Evolutionary conservation across 129 eudicot species (phyloP), one percentile per base, ranked within the genome.

Genomic region (Flaveria bidentis): DNA sequence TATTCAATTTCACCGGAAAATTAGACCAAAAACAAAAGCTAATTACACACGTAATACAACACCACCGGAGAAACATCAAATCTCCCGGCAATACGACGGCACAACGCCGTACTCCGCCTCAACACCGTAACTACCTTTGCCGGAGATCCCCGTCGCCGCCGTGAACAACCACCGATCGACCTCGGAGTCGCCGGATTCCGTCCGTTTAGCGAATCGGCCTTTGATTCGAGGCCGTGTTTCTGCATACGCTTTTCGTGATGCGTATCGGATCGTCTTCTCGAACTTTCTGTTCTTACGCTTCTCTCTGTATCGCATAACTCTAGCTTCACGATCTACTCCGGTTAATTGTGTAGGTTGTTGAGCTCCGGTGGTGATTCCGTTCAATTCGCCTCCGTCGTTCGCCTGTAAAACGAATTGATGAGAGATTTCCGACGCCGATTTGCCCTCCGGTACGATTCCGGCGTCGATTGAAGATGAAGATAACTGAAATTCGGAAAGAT

Each of bases 231-330:
- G 98, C 82, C 96, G 77, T 16, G 90, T 89, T 44, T 92, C 98
- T 0, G 98, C 98, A 14, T 92, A 92, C 0, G 98, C 98, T 69
- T 92, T 92, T 33, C 98, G 62, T 7, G 98, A 92, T 8, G 96
- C 98, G 78, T 92, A 92, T 15, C 98, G 84, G 47, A 92, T 90
- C 6, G 96, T 92, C 68, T 92, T 92, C 77, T 92, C 90, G 67
- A 90, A 92, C 77, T 90, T 92, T 42, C 98, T 58, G 79, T 90
- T 92, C 91, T 92, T 92, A 55, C 94, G 84, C 77, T 90, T 92
- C 82, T 92, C 96, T 71, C 88, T 80, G 82, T 92, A 92, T 78
- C 98, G 83, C 78, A 92, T 81, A 33, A 92, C 96, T 79, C 96
- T 88, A 17, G 98, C 98, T 52, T 86, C 94, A 26, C 98, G 77